Base-by-base conservation (phyloP, 108 stramenopile species). In the Phaeodactylum tricornutum region DNA sequence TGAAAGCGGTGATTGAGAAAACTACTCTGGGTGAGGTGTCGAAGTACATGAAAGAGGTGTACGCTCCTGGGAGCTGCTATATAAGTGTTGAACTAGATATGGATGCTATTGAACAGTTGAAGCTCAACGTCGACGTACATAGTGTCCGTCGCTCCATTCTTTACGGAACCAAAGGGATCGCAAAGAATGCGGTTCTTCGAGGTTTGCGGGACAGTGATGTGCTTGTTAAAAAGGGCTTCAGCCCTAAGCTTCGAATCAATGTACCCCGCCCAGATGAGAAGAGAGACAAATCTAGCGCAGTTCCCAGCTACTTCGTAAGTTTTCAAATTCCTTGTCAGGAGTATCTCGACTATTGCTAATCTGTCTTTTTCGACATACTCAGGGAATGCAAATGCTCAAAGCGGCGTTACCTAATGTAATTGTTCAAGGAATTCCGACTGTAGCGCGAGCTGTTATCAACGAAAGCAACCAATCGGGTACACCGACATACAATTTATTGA, bases 1-100 rank as follows among this genome's bases (percentile, higher is more conserved):
- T 93, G 20, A 96, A 99, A 63, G 96, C 92, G 32, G 74, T 73
- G n/a, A 92, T 99, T 23, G 98, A 99, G 57, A 96, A 93, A 62
- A 97, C 98, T 2, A 95, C 87, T 0, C 71, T 99, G 17, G 97
- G 97, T 8, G 82, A 98, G 69, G 77, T 98, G 19, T 71, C 88
- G 25, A 50, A 46, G 33, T 88, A 79, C 66, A 95, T 98, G 39
- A 92, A 96, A 50, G 98, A 97, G 62, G 94, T 96, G n/a, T 94
- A 93, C 59, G 63, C 76, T 9, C 48, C 75, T 6, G 51, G 67
- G 7, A 55, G 63, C 27, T 85, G 86, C 43, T 96, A 92, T 44
- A 68, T 99, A 22, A 78, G 84, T 27, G 76, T 99, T 25, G 68
- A 93, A 45, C 81, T 99, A n/a, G 96, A 97, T 52, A 77, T 82